These are phyloP conservation scores for Picochlorum sp. DNA, from an alignment of 139 green algal genomes.

Conservation along the genomic window DNA sequence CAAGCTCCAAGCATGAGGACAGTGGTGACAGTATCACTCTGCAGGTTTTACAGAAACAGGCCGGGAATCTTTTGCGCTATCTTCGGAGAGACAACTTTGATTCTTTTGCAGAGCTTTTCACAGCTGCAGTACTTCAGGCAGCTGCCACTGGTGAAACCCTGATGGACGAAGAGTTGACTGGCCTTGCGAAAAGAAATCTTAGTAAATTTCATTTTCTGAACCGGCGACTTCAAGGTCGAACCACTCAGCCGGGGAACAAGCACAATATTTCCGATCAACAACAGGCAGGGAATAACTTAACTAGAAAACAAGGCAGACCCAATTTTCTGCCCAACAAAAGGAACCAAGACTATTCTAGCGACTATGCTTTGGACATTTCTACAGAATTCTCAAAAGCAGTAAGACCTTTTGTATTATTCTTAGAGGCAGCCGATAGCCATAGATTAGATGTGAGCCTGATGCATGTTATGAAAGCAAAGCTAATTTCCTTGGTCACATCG, in stretches of 20 bases:
- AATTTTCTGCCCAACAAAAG: not conserved
- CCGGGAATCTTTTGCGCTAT: constrained; percentile 22
- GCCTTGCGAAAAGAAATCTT: constrained; percentile 37
- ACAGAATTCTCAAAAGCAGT: constrained; percentile 38
- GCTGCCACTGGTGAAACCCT: constrained; percentile 45
- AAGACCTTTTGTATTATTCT: constrained; percentile 42
- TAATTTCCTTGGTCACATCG: constrained; percentile 8
- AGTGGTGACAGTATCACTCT: constrained; percentile 11
- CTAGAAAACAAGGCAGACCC: not conserved
- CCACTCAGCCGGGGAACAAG: too few species aligned
- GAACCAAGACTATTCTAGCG: not conserved
- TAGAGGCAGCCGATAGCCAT: constrained; percentile 45
- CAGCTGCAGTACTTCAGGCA: constrained; percentile 43
- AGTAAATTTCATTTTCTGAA: constrained; percentile 47
- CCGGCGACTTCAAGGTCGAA: constrained; percentile 33
- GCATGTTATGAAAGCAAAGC: constrained; percentile 27
- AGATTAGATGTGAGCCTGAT: constrained; percentile 22
- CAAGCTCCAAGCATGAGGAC: not conserved
- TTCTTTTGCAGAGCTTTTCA: constrained; percentile 49
- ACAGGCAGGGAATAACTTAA: not conserved
- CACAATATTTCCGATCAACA: too few species aligned
- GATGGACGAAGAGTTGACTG: constrained; percentile 34
- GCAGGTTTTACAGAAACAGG: constrained; percentile 20
- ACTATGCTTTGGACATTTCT: constrained; percentile 1
- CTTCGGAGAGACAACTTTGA: constrained; percentile 41